These are phyloP conservation scores for Coemansia reversa DNA, from an alignment of 192 early-diverging fungal genomes.

Conservation along the genomic window DNA sequence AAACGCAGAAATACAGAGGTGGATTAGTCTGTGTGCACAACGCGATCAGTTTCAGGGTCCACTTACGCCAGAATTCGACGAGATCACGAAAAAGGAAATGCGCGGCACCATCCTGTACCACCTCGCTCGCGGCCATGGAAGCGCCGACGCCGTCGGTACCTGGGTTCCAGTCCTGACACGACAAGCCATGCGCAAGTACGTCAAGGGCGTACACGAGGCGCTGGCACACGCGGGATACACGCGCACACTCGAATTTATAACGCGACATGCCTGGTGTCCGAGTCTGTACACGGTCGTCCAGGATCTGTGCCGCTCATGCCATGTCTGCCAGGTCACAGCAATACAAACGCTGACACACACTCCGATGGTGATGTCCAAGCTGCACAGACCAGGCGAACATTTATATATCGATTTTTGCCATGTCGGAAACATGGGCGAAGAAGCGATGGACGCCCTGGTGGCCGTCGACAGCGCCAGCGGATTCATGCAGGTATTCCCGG, in stretches of 20 bases:
- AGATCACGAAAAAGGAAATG: neutral
- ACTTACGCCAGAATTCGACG: slow-evolving; percentile 5
- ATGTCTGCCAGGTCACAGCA: slow-evolving; percentile 14
- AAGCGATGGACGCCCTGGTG: slow-evolving; percentile 9
- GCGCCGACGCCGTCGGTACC: no score
- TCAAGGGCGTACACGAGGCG: neutral
- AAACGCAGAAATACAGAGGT: no score
- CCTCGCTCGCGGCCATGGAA: neutral
- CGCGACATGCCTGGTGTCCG: neutral
- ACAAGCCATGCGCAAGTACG: no score
- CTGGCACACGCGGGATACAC: slow-evolving; percentile 15
- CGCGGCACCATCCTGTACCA: neutral
- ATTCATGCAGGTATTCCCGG: slow-evolving; percentile 12
- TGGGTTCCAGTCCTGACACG: no score
- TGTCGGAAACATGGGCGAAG: slow-evolving; percentile 11
- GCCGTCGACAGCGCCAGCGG: neutral
- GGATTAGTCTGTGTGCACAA: no score
- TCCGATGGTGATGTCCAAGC: neutral
- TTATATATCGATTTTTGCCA: slow-evolving; percentile 25
- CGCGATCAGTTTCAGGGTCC: no score
- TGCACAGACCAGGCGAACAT: slow-evolving; percentile 4
- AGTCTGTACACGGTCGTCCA: neutral
- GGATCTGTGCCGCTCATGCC: neutral
- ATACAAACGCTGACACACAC: slow-evolving; percentile 11
- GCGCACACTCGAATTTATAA: neutral